Evolutionary conservation across 2,329 filamentous ascomycete genomes (phyloP), one percentile per base, ranked within the genome.

Genomic region (Sphaerulina musiva): DNA sequence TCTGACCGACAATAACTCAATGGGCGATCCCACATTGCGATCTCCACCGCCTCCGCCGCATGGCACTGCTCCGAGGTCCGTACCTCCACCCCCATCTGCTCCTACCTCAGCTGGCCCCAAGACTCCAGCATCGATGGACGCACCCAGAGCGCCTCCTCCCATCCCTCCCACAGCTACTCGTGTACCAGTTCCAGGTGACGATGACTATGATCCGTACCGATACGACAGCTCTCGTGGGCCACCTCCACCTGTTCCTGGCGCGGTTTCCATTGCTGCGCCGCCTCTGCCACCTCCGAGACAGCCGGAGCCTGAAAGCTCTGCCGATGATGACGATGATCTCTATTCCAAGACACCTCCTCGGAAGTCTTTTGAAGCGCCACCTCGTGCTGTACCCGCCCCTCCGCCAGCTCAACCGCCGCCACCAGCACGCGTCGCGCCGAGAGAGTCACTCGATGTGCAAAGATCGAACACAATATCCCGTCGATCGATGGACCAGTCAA

Each of bases 401-500:
- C 68, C 70, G 51, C 70, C 69, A 38, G 71, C 71, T 6, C 67
- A 61, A 62, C 68, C 48, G 23, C 58, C 60, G 7, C 54, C 56
- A 6, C 68, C 69, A 26, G 66, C 65, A 40, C 66, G 71, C 51
- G 72, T 80, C n/a, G 72, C 75, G 26, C 70, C 71, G n/a, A 71
- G 73, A 53, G 76, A 74, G 32, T 76, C 78, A 41, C 72, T 59
- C 56, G 88, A 93, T 64, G 72, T 84, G 10, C 74, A 78, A 36
- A 78, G 85, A 56, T 72, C 71, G 12, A 68, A 74, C 29, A 72
- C 72, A 3, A 73, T 70, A 50, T 67, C 74, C 26, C 79, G 83
- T 51, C 73, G 79, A 55, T 95, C 90, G 2, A 82, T 87, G 71
- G 93, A 98, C 61, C 76, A 87, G 53, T 72, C 80, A 39, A 82